Conservation (phyloP, 192 early-diverging fungal species). For the Backusella psychrophila region DNA sequence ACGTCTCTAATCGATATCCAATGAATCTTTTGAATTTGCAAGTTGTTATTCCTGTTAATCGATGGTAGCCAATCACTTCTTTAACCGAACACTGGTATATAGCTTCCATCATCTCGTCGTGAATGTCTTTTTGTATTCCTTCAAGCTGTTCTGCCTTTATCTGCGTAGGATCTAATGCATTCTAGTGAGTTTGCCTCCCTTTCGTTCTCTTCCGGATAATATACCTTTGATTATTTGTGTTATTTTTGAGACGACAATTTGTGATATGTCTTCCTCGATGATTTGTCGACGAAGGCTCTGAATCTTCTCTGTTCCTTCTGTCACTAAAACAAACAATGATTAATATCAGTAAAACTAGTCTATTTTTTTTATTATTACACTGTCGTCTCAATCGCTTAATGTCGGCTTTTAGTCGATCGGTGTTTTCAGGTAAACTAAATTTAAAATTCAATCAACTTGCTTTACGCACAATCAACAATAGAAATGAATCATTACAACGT, state of each 20-base stretch:
- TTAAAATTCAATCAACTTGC: background rate
- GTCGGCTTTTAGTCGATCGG: background rate
- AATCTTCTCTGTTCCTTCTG: background rate
- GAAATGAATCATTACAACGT: background rate
- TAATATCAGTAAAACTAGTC: background rate
- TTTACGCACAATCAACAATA: background rate
- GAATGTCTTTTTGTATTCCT: background rate
- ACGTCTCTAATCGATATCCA: background rate
- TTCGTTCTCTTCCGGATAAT: background rate
- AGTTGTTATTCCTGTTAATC: background rate
- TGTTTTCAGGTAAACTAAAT: background rate
- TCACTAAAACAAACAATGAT: background rate
- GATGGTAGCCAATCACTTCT: background rate
- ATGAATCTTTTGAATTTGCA: background rate
- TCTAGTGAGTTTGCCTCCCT: background rate
- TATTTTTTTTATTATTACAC: background rate
- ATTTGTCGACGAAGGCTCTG: background rate
- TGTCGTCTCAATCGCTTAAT: background rate
- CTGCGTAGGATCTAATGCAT: background rate
- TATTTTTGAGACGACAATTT: background rate
- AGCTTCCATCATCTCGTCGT: background rate
- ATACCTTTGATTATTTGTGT: background rate
- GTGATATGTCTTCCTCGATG: conserved; percentile 1
- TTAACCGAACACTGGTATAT: background rate
- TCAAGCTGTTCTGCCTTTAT: background rate